Conservation (phyloP, 2,329 filamentous ascomycete genomes). For the Diaporthe ilicicola region DNA sequence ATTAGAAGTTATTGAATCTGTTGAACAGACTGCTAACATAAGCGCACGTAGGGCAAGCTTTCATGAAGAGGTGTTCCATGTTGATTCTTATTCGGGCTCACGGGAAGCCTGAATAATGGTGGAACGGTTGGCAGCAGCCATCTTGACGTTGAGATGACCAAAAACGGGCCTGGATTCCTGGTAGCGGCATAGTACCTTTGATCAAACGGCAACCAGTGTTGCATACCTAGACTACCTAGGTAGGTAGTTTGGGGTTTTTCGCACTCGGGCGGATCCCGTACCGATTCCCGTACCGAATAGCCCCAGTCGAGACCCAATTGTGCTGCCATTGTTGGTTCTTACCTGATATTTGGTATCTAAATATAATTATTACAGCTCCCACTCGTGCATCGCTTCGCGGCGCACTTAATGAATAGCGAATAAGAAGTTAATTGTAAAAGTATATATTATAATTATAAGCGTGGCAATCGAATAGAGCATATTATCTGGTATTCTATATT, state of each 20-base stretch:
- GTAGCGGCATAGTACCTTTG: neutral
- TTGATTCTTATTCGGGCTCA: neutral
- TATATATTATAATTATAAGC: too few relatives aligned
- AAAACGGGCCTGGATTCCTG: neutral
- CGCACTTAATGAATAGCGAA: too few relatives aligned
- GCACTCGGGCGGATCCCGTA: neutral
- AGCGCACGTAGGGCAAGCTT: constrained; percentile 3
- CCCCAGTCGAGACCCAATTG: neutral
- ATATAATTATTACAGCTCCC: neutral
- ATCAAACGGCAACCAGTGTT: neutral
- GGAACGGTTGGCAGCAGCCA: neutral
- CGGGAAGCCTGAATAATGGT: neutral
- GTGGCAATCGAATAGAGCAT: too few relatives aligned
- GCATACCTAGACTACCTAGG: too few relatives aligned
- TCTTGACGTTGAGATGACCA: neutral
- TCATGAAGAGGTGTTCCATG: neutral
- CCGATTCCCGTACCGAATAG: neutral
- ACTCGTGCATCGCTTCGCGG: neutral
- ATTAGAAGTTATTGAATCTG: neutral
- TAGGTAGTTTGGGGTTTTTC: too few relatives aligned
- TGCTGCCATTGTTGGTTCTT: neutral
- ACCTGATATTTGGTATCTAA: neutral
- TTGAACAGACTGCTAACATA: neutral
- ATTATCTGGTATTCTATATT: too few relatives aligned
- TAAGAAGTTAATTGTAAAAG: neutral